Percentiles rank a stretch among this genome's conserved stretches.
phyloP scores from a whole-genome alignment of 495 filamentous ascomycete species.

The Apiosordaria backusii region DNA sequence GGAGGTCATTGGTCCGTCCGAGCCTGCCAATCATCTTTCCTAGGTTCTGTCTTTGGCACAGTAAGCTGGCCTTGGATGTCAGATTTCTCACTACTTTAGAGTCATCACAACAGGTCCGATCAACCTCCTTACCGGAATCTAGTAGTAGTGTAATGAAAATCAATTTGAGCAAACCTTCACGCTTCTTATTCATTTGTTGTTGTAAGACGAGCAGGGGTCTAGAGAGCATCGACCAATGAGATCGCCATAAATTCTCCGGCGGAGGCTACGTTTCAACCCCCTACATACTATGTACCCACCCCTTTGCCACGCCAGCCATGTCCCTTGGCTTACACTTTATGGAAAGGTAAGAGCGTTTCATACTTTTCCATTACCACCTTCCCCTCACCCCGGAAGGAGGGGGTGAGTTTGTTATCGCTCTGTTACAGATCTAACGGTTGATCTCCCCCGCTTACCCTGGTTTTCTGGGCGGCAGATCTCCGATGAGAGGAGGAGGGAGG shows the following conservation, averaged over 20 bases:
- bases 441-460: background rate
- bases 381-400: background rate
- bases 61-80: background rate
- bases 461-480: too few species aligned
- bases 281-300: constrained; percentile 1
- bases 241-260: background rate
- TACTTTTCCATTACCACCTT: background rate
- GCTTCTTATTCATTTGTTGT: background rate
- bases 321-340: background rate
- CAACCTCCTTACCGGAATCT: background rate
- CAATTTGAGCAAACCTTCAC: background rate
- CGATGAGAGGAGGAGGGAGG: too few species aligned
- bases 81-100: background rate
- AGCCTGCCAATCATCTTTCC: background rate
- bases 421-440: background rate
- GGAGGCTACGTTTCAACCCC: constrained; percentile 2
- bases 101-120: background rate
- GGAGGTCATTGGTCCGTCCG: background rate
- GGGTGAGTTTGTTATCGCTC: background rate
- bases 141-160: background rate
- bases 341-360: background rate
- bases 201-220: background rate
- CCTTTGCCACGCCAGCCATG: background rate
- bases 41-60: background rate
- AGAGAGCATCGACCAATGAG: background rate